These are phyloP conservation scores for Rhododendron kiyosumense DNA, from an alignment of 148 eudicot species.

Conservation along the genomic window DNA sequence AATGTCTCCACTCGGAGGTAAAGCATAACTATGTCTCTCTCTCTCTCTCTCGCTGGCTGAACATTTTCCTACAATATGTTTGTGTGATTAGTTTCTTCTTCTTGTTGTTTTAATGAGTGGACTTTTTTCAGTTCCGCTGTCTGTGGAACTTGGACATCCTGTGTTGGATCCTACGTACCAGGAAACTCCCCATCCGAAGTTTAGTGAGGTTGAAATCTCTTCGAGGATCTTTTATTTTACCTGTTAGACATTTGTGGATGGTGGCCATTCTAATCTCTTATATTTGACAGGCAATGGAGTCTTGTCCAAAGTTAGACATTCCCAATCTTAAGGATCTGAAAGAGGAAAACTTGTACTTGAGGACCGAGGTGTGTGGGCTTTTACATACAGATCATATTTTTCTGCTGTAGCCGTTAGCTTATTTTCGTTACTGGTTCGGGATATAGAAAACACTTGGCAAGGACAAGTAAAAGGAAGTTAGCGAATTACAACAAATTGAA, in stretches of 20 bases:
- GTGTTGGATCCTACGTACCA: conserved; percentile 68
- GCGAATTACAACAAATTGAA: neutral
- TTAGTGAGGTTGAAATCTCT: conserved; percentile 54
- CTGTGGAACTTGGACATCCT: conserved; percentile 53
- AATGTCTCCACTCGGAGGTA: neutral
- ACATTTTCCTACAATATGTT: neutral
- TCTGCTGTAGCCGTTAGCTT: neutral
- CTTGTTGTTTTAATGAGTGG: neutral
- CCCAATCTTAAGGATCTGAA: conserved; percentile 60
- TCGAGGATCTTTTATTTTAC: neutral
- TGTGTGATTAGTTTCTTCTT: neutral
- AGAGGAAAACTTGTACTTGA: conserved; percentile 84
- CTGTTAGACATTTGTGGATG: neutral
- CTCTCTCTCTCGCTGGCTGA: neutral
- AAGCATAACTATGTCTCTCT: neutral
- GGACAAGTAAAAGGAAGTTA: neutral
- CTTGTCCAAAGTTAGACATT: conserved; percentile 76
- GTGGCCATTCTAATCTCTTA: conserved; percentile 1
- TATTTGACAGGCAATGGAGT: conserved; percentile 68
- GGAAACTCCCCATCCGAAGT: conserved; percentile 43
- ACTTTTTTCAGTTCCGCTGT: conserved; percentile 53
- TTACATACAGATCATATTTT: neutral
- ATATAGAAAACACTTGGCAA: neutral
- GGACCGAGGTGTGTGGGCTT: conserved; percentile 63
- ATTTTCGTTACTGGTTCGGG: neutral